These are phyloP conservation scores for Omphalotus guepiniiformis DNA, from an alignment of 768 basidiomycete species.

Conservation along the genomic window DNA sequence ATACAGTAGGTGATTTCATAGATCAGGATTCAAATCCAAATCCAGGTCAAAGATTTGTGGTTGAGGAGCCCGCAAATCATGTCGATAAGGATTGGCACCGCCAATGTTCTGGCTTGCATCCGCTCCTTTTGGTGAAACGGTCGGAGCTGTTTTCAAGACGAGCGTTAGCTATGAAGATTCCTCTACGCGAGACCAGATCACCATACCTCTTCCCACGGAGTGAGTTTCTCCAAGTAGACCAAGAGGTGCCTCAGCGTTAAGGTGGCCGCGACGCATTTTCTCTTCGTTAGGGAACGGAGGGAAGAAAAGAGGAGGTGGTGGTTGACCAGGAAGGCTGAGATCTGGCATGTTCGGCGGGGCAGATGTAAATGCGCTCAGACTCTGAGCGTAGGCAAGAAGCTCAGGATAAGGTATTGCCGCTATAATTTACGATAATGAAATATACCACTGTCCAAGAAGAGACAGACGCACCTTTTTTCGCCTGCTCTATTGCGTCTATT, in stretches of 20 bases:
- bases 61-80: conserved; percentile 58
- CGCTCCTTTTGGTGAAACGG: conserved; percentile 62
- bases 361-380: conserved; percentile 80
- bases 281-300: conserved; percentile 91
- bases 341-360: conserved; percentile 88
- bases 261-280: conserved; percentile 79
- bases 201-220: conserved; percentile 71
- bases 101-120: no score
- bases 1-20: no score
- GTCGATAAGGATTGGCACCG: conserved; percentile 66
- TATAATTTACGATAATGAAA: conserved; percentile 21
- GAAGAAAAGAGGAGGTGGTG: conserved; percentile 77
- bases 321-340: conserved; percentile 61
- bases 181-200: conserved; percentile 4
- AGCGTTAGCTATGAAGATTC: not conserved
- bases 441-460: conserved; percentile 1
- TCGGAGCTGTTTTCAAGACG: conserved; percentile 43
- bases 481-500: conserved; percentile 63
- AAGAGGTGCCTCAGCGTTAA: conserved; percentile 77
- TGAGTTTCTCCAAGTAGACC: conserved; percentile 78
- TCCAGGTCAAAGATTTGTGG: conserved; percentile 74
- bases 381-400: conserved; percentile 79
- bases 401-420: conserved; percentile 81
- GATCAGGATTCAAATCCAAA: conserved; percentile 80
- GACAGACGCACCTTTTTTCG: conserved; percentile 55